Evolutionary conservation across 176 grass and related monocot genomes (phyloP).

Genomic region (Aechmea fasciata): DNA sequence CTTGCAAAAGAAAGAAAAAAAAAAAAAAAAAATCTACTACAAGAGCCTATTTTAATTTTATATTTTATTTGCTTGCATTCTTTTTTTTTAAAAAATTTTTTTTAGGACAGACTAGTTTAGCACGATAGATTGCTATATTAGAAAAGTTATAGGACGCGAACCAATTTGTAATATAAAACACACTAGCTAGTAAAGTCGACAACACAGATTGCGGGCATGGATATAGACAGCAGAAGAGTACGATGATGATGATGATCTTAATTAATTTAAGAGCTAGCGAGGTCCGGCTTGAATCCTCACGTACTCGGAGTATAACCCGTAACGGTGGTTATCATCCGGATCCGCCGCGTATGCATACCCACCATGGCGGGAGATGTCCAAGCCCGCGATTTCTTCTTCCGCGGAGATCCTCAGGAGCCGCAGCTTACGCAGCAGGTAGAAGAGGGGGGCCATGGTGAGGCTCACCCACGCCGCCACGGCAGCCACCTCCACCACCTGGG

Average conservation of each 20-base stretch:
- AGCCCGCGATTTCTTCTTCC: conserved; percentile 13
- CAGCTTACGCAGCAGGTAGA: conserved; percentile 29
- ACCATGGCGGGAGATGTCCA: conserved; percentile 30
- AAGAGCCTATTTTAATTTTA: no score
- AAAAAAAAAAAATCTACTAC: no score
- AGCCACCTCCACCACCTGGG: conserved; percentile 17
- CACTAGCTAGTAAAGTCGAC: no score
- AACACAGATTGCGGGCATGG: no score
- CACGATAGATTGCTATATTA: no score
- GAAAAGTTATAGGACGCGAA: no score
- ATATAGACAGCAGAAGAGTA: no score
- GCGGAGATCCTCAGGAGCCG: conserved; percentile 19
- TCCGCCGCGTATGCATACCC: conserved; percentile 21
- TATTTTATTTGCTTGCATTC: no score
- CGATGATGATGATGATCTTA: background rate
- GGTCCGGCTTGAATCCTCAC: background rate
- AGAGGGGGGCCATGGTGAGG: conserved; percentile 21
- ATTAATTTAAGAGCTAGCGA: background rate
- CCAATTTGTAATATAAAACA: no score
- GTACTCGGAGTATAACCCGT: conserved; percentile 3
- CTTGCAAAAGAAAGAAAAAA: no score
- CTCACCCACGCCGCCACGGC: conserved; percentile 23
- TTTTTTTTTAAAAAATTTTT: no score
- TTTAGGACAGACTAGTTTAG: no score
- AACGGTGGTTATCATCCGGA: conserved; percentile 5